These are phyloP conservation scores for Trichosporon faecale DNA, from an alignment of 1,284 basidiomycete genomes.

Conservation along the genomic window DNA sequence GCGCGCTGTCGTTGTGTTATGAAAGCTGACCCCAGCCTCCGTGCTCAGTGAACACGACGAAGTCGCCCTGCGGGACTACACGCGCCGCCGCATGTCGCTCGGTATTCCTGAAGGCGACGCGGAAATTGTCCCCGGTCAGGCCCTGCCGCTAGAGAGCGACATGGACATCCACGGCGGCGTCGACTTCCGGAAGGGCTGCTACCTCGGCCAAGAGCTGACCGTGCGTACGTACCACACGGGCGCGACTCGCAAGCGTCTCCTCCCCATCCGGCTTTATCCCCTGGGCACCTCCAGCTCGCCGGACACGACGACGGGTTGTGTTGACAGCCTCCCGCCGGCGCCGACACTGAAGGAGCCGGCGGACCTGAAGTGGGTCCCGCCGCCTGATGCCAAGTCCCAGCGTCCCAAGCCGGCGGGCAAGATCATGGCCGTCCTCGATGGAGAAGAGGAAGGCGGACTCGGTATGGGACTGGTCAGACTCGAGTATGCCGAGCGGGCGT, in stretches of 20 bases:
- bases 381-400: conserved; percentile 32
- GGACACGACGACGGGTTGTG: not conserved
- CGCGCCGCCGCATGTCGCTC: conserved; percentile 61
- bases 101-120: conserved; percentile 82
- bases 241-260: conserved; percentile 81
- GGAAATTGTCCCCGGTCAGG: conserved; percentile 72
- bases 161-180: conserved; percentile 93
- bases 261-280: conserved; percentile 61
- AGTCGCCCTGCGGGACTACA: conserved; percentile 13
- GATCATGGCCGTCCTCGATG: conserved; percentile 36
- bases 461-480: conserved; percentile 49
- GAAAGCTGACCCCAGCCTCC: conserved; percentile 28
- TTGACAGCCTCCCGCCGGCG: not conserved
- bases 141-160: conserved; percentile 90
- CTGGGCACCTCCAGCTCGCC: conserved; percentile 7
- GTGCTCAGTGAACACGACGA: conserved; percentile 28
- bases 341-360: conserved; percentile 1
- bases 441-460: conserved; percentile 18
- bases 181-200: conserved; percentile 96
- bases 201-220: conserved; percentile 95
- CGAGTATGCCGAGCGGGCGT: conserved; percentile 46
- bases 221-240: conserved; percentile 96
- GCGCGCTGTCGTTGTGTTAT: no score
- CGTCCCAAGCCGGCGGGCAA: conserved; percentile 46
- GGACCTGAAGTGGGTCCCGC: conserved; percentile 43